phyloP scores from a whole-genome alignment of 306 rosid genomes.

The Quercus berberidifolia region DNA sequence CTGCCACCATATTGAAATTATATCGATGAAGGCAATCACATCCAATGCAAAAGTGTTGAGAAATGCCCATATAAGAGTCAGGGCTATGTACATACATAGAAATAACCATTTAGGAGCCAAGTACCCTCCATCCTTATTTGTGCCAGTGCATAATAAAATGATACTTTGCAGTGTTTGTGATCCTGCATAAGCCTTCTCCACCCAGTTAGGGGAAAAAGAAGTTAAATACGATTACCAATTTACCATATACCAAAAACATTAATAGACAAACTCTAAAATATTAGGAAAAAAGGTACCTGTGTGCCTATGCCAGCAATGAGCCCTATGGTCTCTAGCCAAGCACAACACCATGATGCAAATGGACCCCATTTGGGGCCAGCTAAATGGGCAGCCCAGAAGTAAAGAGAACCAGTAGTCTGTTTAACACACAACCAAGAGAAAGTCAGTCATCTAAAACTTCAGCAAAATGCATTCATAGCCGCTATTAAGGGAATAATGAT shows the following conservation, averaged over 20 bases:
- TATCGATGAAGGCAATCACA: slow-evolving; percentile 71
- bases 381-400: slow-evolving; percentile 95
- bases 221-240: slow-evolving; percentile 2
- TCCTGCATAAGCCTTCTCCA: slow-evolving; percentile 81
- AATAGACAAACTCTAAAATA: neutral
- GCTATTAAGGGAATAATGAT: neutral
- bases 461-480: neutral
- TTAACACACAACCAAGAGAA: slow-evolving; percentile 8
- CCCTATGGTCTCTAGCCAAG: slow-evolving; percentile 91
- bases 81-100: slow-evolving; percentile 74
- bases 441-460: neutral
- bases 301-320: slow-evolving; percentile 84
- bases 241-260: neutral
- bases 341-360: slow-evolving; percentile 90
- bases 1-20: slow-evolving; percentile 96
- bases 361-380: slow-evolving; percentile 96
- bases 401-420: slow-evolving; percentile 90
- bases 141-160: slow-evolving; percentile 67
- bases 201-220: slow-evolving; percentile 20
- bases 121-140: slow-evolving; percentile 80
- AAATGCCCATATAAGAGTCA: slow-evolving; percentile 77
- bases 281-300: slow-evolving; percentile 47
- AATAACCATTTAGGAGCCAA: slow-evolving; percentile 83
- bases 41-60: slow-evolving; percentile 79
- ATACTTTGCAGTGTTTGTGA: slow-evolving; percentile 77